Evolutionary conservation across 139 green algal genomes (phyloP), one percentile per base, ranked within the genome.

Genomic region (Mychonastes homosphaera): DNA sequence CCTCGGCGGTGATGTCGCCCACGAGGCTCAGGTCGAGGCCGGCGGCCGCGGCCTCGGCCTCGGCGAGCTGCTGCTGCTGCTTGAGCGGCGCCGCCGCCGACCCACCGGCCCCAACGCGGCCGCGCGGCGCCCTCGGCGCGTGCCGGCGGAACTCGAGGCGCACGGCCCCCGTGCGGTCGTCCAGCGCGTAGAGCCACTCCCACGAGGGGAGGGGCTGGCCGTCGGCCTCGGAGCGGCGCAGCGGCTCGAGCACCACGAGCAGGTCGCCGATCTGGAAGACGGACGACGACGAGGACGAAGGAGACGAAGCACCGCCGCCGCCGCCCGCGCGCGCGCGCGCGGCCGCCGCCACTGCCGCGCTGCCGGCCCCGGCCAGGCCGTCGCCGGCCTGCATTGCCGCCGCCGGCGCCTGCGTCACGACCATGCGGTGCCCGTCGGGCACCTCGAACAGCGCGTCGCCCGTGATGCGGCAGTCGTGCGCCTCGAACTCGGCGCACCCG

Each of bases 401-500:
- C n/a, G n/a, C n/a, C n/a, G 52, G 48, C 23, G 53, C 58, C 29
- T 66, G 23, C 1, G 46, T 75, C 18, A 91, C 72, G 13, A 73
- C 53, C 79, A 96, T 83, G 15, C 75, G 64, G 66, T 80, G 71
- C 7, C 89, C 85, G 48, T 90, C 78, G 0, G 86, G 86, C 36
- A 95, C 83, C 24, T 88, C 84, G 63, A 95, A 96, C 4, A 43
- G 58, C 30, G 72, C 61, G 32, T 57, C 19, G 24, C 73, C 73
- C 2, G 34, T 33, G 56, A 84, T 60, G 3, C 56, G 53, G 39
- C 76, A 76, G 58, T 81, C 77, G 18, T 65, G 63, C 1, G 89
- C 89, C 55, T 94, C 86, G 71, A 98, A 95, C 76, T 98, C 91
- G 16, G 84, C 79, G 19, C 67, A 69, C 0, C 91, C 89, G 21